Conservation (phyloP, 2,329 filamentous ascomycete species). For the Zymoseptoria tritici region DNA sequence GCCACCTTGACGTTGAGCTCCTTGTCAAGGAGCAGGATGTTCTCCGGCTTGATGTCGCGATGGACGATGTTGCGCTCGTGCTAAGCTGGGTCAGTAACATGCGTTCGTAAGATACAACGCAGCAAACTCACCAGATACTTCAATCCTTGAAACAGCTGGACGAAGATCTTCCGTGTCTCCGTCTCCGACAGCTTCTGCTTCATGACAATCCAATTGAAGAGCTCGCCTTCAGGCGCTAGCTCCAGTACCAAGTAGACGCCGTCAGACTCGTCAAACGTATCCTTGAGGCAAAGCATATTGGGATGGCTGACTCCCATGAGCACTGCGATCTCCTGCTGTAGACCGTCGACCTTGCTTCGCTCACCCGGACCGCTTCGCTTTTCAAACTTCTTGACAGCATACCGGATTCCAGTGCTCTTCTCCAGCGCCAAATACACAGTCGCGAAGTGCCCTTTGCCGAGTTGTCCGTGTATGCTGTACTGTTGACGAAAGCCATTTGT, state of each 20-base stretch:
- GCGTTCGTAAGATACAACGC: constrained; percentile 16
- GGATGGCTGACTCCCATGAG: constrained; percentile 96
- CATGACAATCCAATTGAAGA: constrained; percentile 92
- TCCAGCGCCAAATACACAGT: constrained; percentile 89
- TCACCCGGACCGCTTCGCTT: constrained; percentile 77
- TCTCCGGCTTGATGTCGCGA: constrained; percentile 95
- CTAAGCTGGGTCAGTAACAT: constrained; percentile 43
- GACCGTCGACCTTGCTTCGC: constrained; percentile 70
- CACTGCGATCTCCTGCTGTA: constrained; percentile 94
- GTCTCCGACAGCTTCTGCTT: constrained; percentile 80
- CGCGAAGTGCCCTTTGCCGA: constrained; percentile 93
- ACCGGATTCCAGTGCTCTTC: constrained; percentile 71
- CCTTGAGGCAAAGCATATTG: constrained; percentile 85
- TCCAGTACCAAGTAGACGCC: constrained; percentile 89
- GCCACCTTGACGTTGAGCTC: constrained; percentile 82
- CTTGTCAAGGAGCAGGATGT: constrained; percentile 82
- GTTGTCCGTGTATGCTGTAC: constrained; percentile 73
- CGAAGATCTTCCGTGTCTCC: constrained; percentile 79
- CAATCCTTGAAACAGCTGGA: constrained; percentile 84
- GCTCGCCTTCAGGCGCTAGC: constrained; percentile 81
- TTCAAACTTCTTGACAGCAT: constrained; percentile 91
- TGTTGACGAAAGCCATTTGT: constrained; percentile 77
- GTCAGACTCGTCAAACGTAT: constrained; percentile 86
- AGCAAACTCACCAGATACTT: constrained; percentile 74
- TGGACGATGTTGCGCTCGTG: constrained; percentile 97